Evolutionary conservation across 2,329 filamentous ascomycete species (phyloP), one percentile per base, ranked within the genome.

Genomic region (Curvularia spicifera): DNA sequence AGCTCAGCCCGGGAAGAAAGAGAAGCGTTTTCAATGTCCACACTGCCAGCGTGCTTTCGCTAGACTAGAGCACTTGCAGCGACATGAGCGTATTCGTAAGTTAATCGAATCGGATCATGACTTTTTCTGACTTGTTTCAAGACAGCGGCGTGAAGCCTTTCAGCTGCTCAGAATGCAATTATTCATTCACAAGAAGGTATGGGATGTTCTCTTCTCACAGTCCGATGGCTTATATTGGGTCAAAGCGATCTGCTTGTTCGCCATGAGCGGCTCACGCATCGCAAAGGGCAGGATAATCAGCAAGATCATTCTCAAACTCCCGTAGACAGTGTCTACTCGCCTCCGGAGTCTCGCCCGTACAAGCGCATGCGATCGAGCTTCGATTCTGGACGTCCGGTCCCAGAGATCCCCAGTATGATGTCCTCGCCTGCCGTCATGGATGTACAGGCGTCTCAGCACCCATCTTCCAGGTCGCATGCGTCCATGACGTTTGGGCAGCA

Each of bases 131-230:
- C 53, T 15, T 28, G 42, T 5, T 18, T 35, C 51, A 43, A 73
- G 75, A 79, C 63, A 78, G 75, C 43, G 74, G 77, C 26, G 72
- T 78, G 57, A 79, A 78, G 62, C 77, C 77, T 7, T 79, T 79
- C 65, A 64, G 69, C 40, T 79, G 77, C 59, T 60, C 67, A 39
- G 70, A 75, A 59, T 79, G 77, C 62, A 77, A 77, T 42, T 77
- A 77, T 61, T 77, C 76, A 9, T 79, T 79, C 63, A 78, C 77
- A 9, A 68, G 77, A 65, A 78, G 77, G 77, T 78, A 76, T 29
- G 65, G 26, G 3, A 42, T n/a, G 4, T 29, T 22, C 46, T 9
- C 24, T 24, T 12, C 18, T 35, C 7, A 3, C n/a, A 31, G 33
- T 12, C 15, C 13, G 9, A 43, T 40, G 2, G 20, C 31, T 57